Evolutionary conservation across 441 rosid genomes (phyloP).

Genomic region (Jatropha multifida): DNA sequence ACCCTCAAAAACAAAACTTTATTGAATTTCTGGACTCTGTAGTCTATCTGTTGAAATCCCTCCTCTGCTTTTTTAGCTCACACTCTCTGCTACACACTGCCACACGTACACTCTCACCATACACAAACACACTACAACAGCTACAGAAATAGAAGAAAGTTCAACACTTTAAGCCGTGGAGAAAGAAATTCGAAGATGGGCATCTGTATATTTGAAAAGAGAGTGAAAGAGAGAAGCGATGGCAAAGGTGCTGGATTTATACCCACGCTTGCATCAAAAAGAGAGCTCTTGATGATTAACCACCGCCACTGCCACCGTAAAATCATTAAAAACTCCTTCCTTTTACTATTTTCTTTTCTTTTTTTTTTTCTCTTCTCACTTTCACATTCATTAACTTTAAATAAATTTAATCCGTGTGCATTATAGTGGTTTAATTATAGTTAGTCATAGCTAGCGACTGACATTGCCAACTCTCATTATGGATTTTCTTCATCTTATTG

Average conservation of each 20-base stretch:
- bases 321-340: conserved; percentile 19
- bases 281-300: conserved; percentile 89
- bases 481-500: conserved; percentile 29
- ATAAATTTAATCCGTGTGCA: neutral
- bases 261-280: conserved; percentile 99
- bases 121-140: conserved; percentile 10
- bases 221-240: conserved; percentile 25
- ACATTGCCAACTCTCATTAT: conserved; percentile 73
- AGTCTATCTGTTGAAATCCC: conserved; percentile 28
- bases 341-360: neutral
- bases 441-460: conserved; percentile 48
- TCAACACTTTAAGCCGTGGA: conserved; percentile 15
- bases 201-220: conserved; percentile 23
- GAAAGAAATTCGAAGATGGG: conserved; percentile 26
- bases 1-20: conserved; percentile 34
- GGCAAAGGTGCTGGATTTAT: conserved; percentile 68
- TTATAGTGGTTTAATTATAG: conserved; percentile 31
- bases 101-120: conserved; percentile 25
- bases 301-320: conserved; percentile 74
- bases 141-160: conserved; percentile 7
- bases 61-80: conserved; percentile 16
- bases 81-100: conserved; percentile 16
- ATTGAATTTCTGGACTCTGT: conserved; percentile 41
- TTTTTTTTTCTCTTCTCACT: neutral
- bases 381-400: conserved; percentile 4